Conservation (phyloP, 2,329 filamentous ascomycete genomes). For the Colletotrichum truncatum region DNA sequence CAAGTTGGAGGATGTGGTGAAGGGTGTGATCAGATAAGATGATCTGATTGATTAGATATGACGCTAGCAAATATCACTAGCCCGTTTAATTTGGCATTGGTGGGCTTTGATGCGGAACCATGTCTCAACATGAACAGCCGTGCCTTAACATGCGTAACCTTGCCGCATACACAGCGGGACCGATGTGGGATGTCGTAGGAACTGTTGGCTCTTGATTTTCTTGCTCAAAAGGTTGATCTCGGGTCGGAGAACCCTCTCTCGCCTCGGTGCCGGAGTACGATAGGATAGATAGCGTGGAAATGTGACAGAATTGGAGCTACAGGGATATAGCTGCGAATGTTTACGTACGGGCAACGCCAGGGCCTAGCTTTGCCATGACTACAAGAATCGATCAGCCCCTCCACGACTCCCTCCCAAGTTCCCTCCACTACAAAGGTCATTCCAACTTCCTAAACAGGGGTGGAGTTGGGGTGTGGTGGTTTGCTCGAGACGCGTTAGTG, state of each 20-base stretch:
- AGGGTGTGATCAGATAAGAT: constrained; percentile 30
- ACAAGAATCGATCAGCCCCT: background rate
- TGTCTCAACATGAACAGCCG: background rate
- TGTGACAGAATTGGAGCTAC: background rate
- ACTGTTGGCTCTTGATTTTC: constrained; percentile 1
- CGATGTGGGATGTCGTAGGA: background rate
- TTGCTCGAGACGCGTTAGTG: background rate
- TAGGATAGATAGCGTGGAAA: background rate
- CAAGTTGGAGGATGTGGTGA: constrained; percentile 6
- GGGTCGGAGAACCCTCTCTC: background rate
- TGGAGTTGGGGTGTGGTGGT: background rate
- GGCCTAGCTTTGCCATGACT: background rate
- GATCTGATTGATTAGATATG: constrained; percentile 31
- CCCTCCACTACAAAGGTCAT: background rate
- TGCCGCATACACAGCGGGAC: background rate
- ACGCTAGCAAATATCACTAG: constrained; percentile 22
- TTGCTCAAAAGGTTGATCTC: background rate
- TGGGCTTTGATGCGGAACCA: constrained; percentile 3
- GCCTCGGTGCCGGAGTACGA: background rate
- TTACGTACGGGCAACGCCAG: background rate
- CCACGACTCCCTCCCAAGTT: background rate
- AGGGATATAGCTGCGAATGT: background rate
- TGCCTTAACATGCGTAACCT: background rate
- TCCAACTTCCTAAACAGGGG: background rate
- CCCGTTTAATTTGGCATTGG: constrained; percentile 8